phyloP scores from a whole-genome alignment of 1,284 basidiomycete species.

The Peniophora sp. region DNA sequence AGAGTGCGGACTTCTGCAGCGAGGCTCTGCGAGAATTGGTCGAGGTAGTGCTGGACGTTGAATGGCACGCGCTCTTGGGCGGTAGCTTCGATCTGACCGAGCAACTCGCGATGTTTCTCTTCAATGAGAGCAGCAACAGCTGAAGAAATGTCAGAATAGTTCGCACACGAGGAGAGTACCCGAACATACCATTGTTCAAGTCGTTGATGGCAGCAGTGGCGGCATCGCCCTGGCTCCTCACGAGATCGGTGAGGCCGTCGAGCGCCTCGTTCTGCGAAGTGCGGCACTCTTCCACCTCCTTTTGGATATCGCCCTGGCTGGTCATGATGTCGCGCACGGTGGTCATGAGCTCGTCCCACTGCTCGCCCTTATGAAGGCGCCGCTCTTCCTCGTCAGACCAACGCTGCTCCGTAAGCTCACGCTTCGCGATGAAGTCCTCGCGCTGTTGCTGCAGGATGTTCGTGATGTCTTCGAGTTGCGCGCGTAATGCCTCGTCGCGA shows the following conservation, averaged over 20 bases:
- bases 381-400: slow-evolving; percentile 50
- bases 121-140: slow-evolving; percentile 44
- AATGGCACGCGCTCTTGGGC: slow-evolving; percentile 66
- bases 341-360: slow-evolving; percentile 43
- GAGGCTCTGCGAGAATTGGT: slow-evolving; percentile 73
- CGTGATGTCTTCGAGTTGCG: slow-evolving; percentile 59
- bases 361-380: slow-evolving; percentile 44
- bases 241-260: slow-evolving; percentile 25
- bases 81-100: slow-evolving; percentile 54
- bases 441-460: slow-evolving; percentile 59
- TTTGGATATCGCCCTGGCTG: slow-evolving; percentile 42
- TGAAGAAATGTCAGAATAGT: slow-evolving; percentile 2
- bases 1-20: slow-evolving; percentile 74
- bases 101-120: slow-evolving; percentile 53
- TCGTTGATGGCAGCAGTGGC: background rate
- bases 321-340: slow-evolving; percentile 50
- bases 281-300: slow-evolving; percentile 41
- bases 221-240: background rate
- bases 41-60: slow-evolving; percentile 73
- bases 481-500: slow-evolving; percentile 47
- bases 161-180: background rate
- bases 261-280: slow-evolving; percentile 38
- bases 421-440: slow-evolving; percentile 48
- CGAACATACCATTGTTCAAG: background rate
- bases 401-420: slow-evolving; percentile 43